These are phyloP conservation scores for Acanthamoeba pearcei DNA, from an alignment of 208 protist genomes.

Conservation along the genomic window DNA sequence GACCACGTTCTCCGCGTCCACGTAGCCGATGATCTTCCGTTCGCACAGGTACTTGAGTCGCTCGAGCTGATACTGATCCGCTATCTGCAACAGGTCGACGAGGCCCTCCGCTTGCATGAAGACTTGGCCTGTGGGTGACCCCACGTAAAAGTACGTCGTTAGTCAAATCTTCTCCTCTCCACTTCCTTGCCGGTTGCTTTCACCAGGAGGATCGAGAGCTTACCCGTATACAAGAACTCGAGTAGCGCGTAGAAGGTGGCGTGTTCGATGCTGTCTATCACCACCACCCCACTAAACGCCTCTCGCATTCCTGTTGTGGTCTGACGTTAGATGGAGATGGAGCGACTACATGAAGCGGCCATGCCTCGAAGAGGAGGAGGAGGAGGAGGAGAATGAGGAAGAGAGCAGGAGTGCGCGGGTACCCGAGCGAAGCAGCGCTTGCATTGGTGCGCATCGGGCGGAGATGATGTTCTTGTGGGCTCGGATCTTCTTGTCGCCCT, in stretches of 20 bases:
- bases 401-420: background rate
- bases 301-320: conserved; percentile 27
- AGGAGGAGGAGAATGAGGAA: background rate
- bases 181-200: background rate
- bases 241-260: conserved; percentile 52
- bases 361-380: background rate
- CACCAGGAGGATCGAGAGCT: background rate
- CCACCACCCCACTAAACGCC: background rate
- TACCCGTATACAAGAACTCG: conserved; percentile 65
- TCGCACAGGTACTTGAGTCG: conserved; percentile 71
- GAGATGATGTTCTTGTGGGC: conserved; percentile 67
- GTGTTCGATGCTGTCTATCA: conserved; percentile 48
- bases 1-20: conserved; percentile 55
- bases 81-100: background rate
- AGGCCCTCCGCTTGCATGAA: conserved; percentile 15
- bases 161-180: background rate
- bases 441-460: conserved; percentile 48
- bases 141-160: background rate
- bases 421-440: conserved; percentile 67
- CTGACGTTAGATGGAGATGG: background rate
- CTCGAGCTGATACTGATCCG: conserved; percentile 72
- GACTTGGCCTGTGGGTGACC: conserved; percentile 28
- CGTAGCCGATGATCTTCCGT: conserved; percentile 46
- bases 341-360: too few relatives aligned
- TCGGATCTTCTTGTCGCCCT: conserved; percentile 27